Percentiles rank a stretch among this genome's conserved stretches.
phyloP scores from a whole-genome alignment of 345 rosid genomes.

The Gossypium sturtianum region DNA sequence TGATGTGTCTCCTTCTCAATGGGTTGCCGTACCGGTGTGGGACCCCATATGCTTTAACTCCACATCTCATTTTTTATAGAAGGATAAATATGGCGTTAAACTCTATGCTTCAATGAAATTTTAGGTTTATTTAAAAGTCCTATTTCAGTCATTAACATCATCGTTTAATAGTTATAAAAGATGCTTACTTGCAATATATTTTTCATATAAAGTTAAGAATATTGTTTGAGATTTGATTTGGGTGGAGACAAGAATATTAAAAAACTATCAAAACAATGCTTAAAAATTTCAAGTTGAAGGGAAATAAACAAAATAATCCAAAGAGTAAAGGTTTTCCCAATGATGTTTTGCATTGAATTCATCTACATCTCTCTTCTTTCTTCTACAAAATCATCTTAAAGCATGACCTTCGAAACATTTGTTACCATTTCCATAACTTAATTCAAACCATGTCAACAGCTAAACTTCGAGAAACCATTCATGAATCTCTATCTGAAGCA shows the following conservation, averaged over 20 bases:
- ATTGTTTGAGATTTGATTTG: neutral
- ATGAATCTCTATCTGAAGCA: slow-evolving; percentile 25
- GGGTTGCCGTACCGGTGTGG: neutral
- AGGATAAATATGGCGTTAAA: too few species aligned
- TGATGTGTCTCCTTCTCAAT: neutral
- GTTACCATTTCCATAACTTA: neutral
- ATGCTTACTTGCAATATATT: too few species aligned
- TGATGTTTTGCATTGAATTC: neutral
- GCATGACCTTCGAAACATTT: neutral
- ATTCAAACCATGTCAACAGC: slow-evolving; percentile 13
- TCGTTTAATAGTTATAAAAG: too few species aligned
- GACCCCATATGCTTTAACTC: neutral
- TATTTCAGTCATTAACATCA: too few species aligned
- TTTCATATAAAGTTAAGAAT: too few species aligned
- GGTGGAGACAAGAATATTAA: neutral
- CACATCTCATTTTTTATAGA: too few species aligned
- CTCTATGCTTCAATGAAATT: too few species aligned
- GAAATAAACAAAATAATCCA: neutral
- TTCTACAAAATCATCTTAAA: neutral
- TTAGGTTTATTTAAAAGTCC: too few species aligned
- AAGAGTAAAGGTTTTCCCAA: neutral
- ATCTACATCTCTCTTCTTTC: slow-evolving; percentile 2
- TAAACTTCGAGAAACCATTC: slow-evolving; percentile 29
- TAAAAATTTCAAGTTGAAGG: neutral
- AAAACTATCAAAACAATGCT: neutral